A percentile compares a stretch with the other conserved stretches of the same genome.
Evolutionary conservation across 805 yeast genomes (phyloP).

Genomic region (Diddensiella caesifluorescens): DNA sequence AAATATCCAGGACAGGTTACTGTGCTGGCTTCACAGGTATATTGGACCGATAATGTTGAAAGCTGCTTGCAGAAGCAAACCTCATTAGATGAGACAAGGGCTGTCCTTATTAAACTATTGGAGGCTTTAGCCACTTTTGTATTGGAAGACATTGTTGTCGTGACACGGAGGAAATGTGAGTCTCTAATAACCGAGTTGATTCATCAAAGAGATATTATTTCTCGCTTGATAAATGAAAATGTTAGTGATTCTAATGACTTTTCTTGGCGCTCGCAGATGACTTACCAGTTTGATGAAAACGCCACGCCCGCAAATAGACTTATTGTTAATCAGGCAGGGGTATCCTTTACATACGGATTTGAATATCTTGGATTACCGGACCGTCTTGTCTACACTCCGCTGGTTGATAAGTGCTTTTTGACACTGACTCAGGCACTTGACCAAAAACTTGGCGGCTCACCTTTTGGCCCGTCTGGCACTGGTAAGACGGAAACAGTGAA

Average conservation of each 20-base stretch:
- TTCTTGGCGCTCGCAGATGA: slow-evolving; percentile 50
- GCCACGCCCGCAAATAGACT: slow-evolving; percentile 36
- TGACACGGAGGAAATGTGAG: slow-evolving; percentile 46
- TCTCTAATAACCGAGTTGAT: slow-evolving; percentile 61
- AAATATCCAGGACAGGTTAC: slow-evolving; percentile 50
- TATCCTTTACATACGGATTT: slow-evolving; percentile 59
- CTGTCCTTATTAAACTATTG: slow-evolving; percentile 7
- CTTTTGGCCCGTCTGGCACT: slow-evolving; percentile 96
- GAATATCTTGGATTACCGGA: slow-evolving; percentile 77
- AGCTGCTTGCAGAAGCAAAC: slow-evolving; percentile 15
- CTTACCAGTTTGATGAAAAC: slow-evolving; percentile 38
- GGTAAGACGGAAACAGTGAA: slow-evolving; percentile 93
- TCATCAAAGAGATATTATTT: slow-evolving; percentile 48
- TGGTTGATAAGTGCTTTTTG: slow-evolving; percentile 57
- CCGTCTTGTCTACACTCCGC: slow-evolving; percentile 69
- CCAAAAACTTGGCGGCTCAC: slow-evolving; percentile 78
- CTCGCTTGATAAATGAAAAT: slow-evolving; percentile 15
- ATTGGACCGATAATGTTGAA: slow-evolving; percentile 47
- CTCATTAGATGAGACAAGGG: slow-evolving; percentile 1
- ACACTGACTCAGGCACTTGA: slow-evolving; percentile 70
- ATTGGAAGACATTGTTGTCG: slow-evolving; percentile 24
- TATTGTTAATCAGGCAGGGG: slow-evolving; percentile 47
- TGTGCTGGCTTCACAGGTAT: slow-evolving; percentile 50
- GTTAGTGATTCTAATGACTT: slow-evolving; percentile 24
- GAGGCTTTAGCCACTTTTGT: slow-evolving; percentile 33